phyloP scores from a whole-genome alignment of 345 rosid genomes.

The Draba incana region DNA sequence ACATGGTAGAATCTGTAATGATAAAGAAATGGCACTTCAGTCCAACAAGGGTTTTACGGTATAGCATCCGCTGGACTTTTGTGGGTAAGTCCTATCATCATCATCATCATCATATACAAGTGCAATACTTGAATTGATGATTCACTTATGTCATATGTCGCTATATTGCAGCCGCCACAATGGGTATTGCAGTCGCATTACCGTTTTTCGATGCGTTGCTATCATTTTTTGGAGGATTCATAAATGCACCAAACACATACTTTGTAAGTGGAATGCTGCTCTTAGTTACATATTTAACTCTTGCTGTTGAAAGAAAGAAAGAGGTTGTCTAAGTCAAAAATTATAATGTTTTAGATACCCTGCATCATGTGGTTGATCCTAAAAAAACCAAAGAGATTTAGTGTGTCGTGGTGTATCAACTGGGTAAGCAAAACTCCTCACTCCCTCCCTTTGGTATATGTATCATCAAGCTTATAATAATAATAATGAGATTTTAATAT shows the following conservation, averaged over 20 bases:
- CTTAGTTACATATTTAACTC: too few relatives aligned
- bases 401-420: slow-evolving; percentile 66
- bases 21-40: slow-evolving; percentile 57
- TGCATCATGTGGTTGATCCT: slow-evolving; percentile 72
- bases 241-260: slow-evolving; percentile 71
- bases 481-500: too few relatives aligned
- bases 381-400: slow-evolving; percentile 58
- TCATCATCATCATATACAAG: too few relatives aligned
- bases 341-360: slow-evolving; percentile 52
- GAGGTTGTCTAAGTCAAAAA: too few relatives aligned
- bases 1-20: slow-evolving; percentile 63
- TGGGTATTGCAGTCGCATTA: slow-evolving; percentile 58
- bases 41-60: slow-evolving; percentile 48
- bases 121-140: too few relatives aligned
- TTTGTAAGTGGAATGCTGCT: slow-evolving; percentile 49
- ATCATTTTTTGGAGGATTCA: slow-evolving; percentile 77
- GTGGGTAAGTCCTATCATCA: slow-evolving; percentile 49
- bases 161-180: slow-evolving; percentile 52
- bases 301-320: too few relatives aligned
- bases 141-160: too few relatives aligned
- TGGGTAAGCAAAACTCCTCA: slow-evolving; percentile 48
- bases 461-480: too few relatives aligned
- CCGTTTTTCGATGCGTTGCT: slow-evolving; percentile 73
- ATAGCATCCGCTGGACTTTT: slow-evolving; percentile 45
- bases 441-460: too few relatives aligned